phyloP scores from a whole-genome alignment of 495 filamentous ascomycete species.

The Evernia prunastri region DNA sequence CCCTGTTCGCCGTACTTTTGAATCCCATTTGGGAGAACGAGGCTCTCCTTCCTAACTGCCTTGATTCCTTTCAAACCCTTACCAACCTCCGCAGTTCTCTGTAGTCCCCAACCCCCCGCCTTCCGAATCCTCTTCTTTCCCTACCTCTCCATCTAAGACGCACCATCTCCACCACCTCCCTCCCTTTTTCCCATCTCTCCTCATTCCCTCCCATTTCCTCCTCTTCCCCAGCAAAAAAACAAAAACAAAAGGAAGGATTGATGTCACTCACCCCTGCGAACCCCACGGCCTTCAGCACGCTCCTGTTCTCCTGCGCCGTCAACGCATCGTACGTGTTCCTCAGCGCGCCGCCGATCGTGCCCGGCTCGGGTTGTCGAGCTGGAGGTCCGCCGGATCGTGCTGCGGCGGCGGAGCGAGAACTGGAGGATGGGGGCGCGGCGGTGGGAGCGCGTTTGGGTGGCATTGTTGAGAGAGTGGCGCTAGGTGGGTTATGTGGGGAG shows the following conservation, averaged over 20 bases:
- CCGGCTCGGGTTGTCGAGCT: neutral
- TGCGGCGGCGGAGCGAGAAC: constrained; percentile 16
- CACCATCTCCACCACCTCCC: neutral
- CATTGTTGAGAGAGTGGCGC: constrained; percentile 14
- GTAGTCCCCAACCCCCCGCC: no score
- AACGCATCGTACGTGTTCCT: constrained; percentile 21
- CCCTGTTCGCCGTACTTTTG: no score
- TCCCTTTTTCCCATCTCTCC: neutral
- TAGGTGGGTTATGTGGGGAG: neutral
- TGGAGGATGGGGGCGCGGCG: constrained; percentile 7
- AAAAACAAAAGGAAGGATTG: no score
- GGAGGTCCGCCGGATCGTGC: neutral
- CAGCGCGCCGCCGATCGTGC: constrained; percentile 9
- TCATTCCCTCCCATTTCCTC: neutral
- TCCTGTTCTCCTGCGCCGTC: constrained; percentile 26
- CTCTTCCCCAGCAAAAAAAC: neutral
- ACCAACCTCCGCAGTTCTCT: neutral
- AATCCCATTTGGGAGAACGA: no score
- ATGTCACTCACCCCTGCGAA: constrained; percentile 25
- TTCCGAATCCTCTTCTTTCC: neutral
- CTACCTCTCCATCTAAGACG: no score
- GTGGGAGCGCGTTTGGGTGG: constrained; percentile 19
- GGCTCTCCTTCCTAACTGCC: no score
- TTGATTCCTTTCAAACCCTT: no score
- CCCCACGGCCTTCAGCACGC: constrained; percentile 22